Conservation (phyloP, 164 flowering plant species). For the Aristolochia fimbriata region DNA sequence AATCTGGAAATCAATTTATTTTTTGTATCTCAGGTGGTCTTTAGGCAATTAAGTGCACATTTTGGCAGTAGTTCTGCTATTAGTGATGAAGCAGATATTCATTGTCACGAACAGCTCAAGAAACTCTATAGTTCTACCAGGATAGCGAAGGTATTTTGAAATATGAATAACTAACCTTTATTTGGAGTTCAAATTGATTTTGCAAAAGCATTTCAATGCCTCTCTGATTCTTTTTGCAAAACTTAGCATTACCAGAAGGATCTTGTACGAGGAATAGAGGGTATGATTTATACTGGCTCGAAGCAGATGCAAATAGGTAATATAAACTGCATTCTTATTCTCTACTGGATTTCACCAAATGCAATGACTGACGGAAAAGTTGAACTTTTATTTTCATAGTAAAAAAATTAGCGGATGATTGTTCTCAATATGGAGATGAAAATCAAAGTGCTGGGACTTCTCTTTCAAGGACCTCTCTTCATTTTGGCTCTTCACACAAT, state of each 20-base stretch:
- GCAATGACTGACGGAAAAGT: slow-evolving; percentile 8
- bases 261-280: slow-evolving; percentile 82
- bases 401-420: slow-evolving; percentile 58
- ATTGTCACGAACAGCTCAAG: slow-evolving; percentile 51
- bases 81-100: slow-evolving; percentile 58
- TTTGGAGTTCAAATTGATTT: neutral
- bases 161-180: too few relatives aligned
- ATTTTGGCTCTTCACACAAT: slow-evolving; percentile 50
- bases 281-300: slow-evolving; percentile 39
- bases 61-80: slow-evolving; percentile 29
- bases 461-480: slow-evolving; percentile 44
- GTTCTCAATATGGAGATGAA: slow-evolving; percentile 57
- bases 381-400: slow-evolving; percentile 19
- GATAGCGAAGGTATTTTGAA: slow-evolving; percentile 45
- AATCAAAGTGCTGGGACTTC: slow-evolving; percentile 24
- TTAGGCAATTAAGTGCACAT: slow-evolving; percentile 53
- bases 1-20: neutral
- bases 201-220: neutral
- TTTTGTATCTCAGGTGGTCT: slow-evolving; percentile 40
- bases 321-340: slow-evolving; percentile 6
- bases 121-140: slow-evolving; percentile 60
- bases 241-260: slow-evolving; percentile 77
- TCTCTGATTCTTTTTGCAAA: slow-evolving; percentile 4
- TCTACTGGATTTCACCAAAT: neutral
- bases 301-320: slow-evolving; percentile 76